Percentiles rank a stretch among this genome's conserved stretches.
Conservation (phyloP, 1,284 basidiomycete genomes). For the Paramarasmius palmivorus region DNA sequence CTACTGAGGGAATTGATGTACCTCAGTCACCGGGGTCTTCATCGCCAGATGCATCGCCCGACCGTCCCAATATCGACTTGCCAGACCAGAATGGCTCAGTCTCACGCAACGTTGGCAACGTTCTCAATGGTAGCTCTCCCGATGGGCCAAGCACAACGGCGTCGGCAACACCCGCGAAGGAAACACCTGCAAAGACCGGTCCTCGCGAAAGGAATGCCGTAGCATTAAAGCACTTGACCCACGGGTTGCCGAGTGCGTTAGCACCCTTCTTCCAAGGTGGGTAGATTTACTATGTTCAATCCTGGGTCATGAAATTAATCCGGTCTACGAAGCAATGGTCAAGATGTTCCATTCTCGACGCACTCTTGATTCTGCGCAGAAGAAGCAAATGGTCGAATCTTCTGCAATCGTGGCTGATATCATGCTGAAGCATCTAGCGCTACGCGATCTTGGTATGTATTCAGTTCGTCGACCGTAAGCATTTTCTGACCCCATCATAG, state of each 20-base stretch:
- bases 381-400: constrained; percentile 74
- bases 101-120: constrained; percentile 20
- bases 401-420: constrained; percentile 73
- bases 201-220: constrained; percentile 68
- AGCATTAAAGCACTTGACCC: constrained; percentile 79
- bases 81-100: constrained; percentile 34
- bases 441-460: constrained; percentile 50
- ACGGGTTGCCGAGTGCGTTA: constrained; percentile 77
- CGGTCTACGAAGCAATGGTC: constrained; percentile 64
- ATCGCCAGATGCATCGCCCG: constrained; percentile 46
- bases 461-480: constrained; percentile 19
- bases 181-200: constrained; percentile 36
- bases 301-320: constrained; percentile 10
- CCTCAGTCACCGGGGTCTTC: constrained; percentile 38
- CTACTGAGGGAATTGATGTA: constrained; percentile 52
- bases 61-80: constrained; percentile 37
- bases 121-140: constrained; percentile 16
- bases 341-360: constrained; percentile 86
- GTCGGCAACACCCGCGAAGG: constrained; percentile 22
- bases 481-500: constrained; percentile 31
- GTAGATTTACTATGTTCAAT: constrained; percentile 18
- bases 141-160: constrained; percentile 16
- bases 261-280: constrained; percentile 89
- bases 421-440: constrained; percentile 72
- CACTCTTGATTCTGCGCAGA: constrained; percentile 76